Base-by-base conservation (phyloP, 139 green algal genomes). In the Chlorella sorokiniana region DNA sequence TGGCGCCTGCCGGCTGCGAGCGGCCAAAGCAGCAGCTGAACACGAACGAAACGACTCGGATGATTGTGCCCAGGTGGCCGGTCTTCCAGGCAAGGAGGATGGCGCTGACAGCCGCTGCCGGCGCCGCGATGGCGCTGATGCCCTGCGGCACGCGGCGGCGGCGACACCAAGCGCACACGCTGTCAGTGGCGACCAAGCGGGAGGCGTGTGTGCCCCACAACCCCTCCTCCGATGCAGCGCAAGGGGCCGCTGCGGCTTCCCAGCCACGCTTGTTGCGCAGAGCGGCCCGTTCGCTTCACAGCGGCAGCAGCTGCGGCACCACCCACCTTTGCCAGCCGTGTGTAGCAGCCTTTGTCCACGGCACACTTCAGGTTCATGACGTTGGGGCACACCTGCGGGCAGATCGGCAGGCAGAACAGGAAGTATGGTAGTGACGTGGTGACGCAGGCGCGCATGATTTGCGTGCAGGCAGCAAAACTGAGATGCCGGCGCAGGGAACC, bases 281-380 rank as follows among this genome's bases (percentile, higher is more conserved):
- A 10, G 7, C 25, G 20, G 11, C 59, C 22, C 22, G 11, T 11
- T 31, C 59, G 20, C 59, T 7, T 37, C 59, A 65, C 22, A n/a
- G 25, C 25, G 64, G 16, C 20, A 23, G 40, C 20, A 54, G 67
- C n/a, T n/a, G n/a, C n/a, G 2, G 40, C 38, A 52, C 18, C 16
- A 2, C 51, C 16, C 74, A 70, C 75, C 75, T 81, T 81, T 31
- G 75, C 62, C 59, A 84, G 33, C n/a, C 69, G 76, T 4, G 6
- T 59, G n/a, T 54, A 92, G 79, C 90, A 94, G 61, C 68, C 40
- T 27, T 91, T 85, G 29, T 73, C 20, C 0, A 86, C 31, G 6
- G 73, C 33, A 37, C 90, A 94, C 33, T 74, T 76, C 11, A 94
- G 18, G 35, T 93, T 82, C 1, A 87, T 77, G 33, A 88, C 42